Evolutionary conservation across 148 eudicot genomes (phyloP).

Genomic region (Agrostemma githago): DNA sequence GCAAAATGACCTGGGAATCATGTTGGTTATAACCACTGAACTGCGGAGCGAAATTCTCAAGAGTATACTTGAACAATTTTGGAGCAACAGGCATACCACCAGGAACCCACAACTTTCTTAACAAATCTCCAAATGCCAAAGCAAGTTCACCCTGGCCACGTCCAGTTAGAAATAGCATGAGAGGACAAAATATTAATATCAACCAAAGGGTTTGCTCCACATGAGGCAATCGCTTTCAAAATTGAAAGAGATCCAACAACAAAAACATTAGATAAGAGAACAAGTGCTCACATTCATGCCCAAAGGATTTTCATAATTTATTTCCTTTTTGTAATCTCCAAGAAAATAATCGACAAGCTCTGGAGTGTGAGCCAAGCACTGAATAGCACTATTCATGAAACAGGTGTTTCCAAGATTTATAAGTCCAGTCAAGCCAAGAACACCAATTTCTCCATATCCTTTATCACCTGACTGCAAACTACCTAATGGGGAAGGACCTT

Average conservation of each 20-base stretch:
- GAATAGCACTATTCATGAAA: slow-evolving; percentile 86
- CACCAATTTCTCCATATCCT: slow-evolving; percentile 29
- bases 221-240: neutral
- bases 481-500: slow-evolving; percentile 22
- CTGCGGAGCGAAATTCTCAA: slow-evolving; percentile 67
- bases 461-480: slow-evolving; percentile 18
- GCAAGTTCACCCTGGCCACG: slow-evolving; percentile 74
- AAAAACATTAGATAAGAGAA: neutral
- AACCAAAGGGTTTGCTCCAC: slow-evolving; percentile 1
- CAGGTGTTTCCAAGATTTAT: slow-evolving; percentile 88
- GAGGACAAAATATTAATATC: neutral
- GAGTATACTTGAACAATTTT: slow-evolving; percentile 50
- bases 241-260: neutral
- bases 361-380: slow-evolving; percentile 86
- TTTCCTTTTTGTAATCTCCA: slow-evolving; percentile 65
- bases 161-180: neutral
- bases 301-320: slow-evolving; percentile 66
- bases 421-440: slow-evolving; percentile 78
- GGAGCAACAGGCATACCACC: slow-evolving; percentile 51
- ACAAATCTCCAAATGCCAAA: slow-evolving; percentile 69
- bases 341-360: slow-evolving; percentile 84
- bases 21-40: slow-evolving; percentile 87
- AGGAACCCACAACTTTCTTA: slow-evolving; percentile 76
- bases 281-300: slow-evolving; percentile 60
- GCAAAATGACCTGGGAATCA: slow-evolving; percentile 68